Percentiles rank a stretch among this genome's conserved stretches.
These are phyloP conservation scores for Colletotrichum eleusines DNA, from an alignment of 2,329 filamentous ascomycete genomes.

Conservation along the genomic window DNA sequence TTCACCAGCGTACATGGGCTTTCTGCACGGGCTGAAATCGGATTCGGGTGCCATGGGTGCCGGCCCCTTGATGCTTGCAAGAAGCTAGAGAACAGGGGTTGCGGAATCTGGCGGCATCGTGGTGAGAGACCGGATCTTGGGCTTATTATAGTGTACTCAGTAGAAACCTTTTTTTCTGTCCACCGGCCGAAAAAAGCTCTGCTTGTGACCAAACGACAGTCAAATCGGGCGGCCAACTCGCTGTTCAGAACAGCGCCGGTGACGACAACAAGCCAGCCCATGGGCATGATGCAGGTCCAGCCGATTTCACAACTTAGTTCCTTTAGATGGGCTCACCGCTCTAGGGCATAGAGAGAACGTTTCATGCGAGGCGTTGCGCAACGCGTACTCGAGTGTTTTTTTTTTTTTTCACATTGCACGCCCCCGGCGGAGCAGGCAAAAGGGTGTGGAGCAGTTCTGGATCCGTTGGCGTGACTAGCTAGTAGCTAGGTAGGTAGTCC, in stretches of 20 bases:
- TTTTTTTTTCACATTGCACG: slow-evolving; percentile 5
- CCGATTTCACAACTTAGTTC: slow-evolving; percentile 24
- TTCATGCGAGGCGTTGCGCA: slow-evolving; percentile 10
- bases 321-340: slow-evolving; percentile 23
- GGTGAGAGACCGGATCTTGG: background rate
- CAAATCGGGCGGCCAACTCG: background rate
- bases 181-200: background rate
- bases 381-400: slow-evolving; percentile 16
- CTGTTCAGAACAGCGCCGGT: background rate
- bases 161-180: slow-evolving; percentile 4
- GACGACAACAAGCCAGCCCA: background rate
- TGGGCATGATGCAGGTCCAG: slow-evolving; percentile 22
- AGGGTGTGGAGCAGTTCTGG: slow-evolving; percentile 21
- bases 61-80: background rate
- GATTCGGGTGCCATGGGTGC: background rate
- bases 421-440: slow-evolving; percentile 12
- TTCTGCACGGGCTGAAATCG: background rate
- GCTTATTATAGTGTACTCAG: slow-evolving; percentile 8
- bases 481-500: background rate
- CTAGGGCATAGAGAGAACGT: slow-evolving; percentile 21
- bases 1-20: background rate
- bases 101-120: slow-evolving; percentile 8
- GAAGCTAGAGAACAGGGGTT: background rate
- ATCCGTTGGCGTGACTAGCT: slow-evolving; percentile 16
- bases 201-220: background rate